Percentiles rank a stretch among this genome's conserved stretches.
These are phyloP conservation scores for Solanum pinnatisectum DNA, from an alignment of 257 asterid genomes.

Conservation along the genomic window DNA sequence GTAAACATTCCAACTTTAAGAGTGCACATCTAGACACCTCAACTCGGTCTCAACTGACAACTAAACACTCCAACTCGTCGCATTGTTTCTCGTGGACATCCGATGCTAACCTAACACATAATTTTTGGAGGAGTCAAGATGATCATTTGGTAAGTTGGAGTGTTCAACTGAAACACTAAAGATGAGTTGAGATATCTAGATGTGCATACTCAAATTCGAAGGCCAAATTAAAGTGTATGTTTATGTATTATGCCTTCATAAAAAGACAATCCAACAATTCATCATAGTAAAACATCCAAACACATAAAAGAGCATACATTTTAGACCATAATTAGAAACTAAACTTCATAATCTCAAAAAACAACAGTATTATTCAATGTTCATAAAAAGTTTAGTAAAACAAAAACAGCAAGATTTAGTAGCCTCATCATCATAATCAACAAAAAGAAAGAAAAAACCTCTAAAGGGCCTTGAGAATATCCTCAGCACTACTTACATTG, in stretches of 20 bases:
- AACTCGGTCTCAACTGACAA: background rate
- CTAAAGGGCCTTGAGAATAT: conserved; percentile 54
- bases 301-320: background rate
- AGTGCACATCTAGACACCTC: background rate
- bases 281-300: background rate
- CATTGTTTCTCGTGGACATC: background rate
- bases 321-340: background rate
- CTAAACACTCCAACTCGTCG: background rate
- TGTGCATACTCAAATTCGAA: background rate
- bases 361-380: background rate
- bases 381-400: background rate
- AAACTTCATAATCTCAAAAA: background rate
- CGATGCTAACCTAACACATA: background rate
- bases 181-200: background rate
- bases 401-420: no score
- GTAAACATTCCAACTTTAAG: background rate
- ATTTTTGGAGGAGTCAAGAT: background rate
- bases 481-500: conserved; percentile 91
- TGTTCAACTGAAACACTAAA: background rate
- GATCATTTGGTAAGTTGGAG: background rate
- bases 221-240: background rate
- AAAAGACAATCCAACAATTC: background rate
- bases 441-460: background rate
- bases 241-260: background rate
- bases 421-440: background rate